These are phyloP conservation scores for Clarkia xantiana DNA, from an alignment of 345 rosid species.

Conservation along the genomic window DNA sequence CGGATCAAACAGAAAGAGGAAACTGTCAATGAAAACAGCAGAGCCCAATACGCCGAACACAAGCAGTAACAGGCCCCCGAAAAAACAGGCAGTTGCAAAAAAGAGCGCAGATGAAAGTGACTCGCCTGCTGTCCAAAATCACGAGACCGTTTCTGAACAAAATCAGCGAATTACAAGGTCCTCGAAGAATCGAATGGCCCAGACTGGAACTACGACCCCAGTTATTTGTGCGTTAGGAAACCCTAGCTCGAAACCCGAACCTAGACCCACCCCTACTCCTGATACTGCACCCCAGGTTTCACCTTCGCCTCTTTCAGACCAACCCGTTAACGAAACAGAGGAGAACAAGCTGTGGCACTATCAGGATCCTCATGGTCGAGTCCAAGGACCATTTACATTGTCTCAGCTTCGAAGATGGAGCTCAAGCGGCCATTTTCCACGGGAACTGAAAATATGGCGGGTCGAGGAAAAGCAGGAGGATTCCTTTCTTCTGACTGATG, in stretches of 20 bases:
- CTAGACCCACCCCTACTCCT: slow-evolving; percentile 13
- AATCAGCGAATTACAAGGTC: too few relatives aligned
- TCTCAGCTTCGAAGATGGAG: slow-evolving; percentile 66
- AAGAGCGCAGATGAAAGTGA: slow-evolving; percentile 6
- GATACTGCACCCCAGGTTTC: slow-evolving; percentile 17
- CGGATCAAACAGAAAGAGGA: slow-evolving; percentile 19
- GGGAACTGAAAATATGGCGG: slow-evolving; percentile 62
- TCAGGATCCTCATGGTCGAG: slow-evolving; percentile 63
- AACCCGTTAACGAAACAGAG: slow-evolving; percentile 29
- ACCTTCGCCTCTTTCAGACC: slow-evolving; percentile 25
- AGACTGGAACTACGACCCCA: not conserved
- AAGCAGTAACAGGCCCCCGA: slow-evolving; percentile 23
- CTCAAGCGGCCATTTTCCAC: slow-evolving; percentile 55
- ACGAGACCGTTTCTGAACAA: slow-evolving; percentile 5
- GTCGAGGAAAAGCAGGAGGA: slow-evolving; percentile 40
- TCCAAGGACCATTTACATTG: slow-evolving; percentile 84
- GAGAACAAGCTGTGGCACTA: slow-evolving; percentile 59
- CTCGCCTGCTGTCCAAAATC: slow-evolving; percentile 10
- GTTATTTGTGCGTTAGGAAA: slow-evolving; percentile 1
- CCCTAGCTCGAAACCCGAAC: slow-evolving; percentile 8
- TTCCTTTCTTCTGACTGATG: slow-evolving; percentile 67
- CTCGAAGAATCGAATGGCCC: slow-evolving; percentile 1
- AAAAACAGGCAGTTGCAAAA: slow-evolving; percentile 13
- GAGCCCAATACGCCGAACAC: slow-evolving; percentile 18
- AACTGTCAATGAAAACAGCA: slow-evolving; percentile 12